Percentiles rank a stretch among this genome's conserved stretches.
Evolutionary conservation across 164 flowering plant species (phyloP).

Genomic region (Buxus sempervirens): DNA sequence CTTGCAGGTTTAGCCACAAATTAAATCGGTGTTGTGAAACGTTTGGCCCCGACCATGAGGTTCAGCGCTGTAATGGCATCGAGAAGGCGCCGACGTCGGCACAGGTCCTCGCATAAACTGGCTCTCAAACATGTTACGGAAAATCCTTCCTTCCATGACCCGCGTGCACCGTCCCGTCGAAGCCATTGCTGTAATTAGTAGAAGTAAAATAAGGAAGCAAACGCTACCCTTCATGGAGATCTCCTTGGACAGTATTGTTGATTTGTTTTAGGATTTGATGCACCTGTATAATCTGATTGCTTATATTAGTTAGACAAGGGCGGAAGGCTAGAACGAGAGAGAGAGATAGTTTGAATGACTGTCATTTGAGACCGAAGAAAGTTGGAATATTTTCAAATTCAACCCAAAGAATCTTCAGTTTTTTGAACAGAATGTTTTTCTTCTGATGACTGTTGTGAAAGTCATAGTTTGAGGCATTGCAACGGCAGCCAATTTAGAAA

Average conservation of each 20-base stretch:
- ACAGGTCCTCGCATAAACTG: slow-evolving; percentile 43
- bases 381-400: neutral
- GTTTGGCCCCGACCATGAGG: neutral
- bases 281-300: neutral
- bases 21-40: slow-evolving; percentile 6
- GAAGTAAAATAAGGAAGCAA: neutral
- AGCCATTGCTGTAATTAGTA: slow-evolving; percentile 5
- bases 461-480: neutral
- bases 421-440: neutral
- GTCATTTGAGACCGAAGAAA: neutral
- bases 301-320: neutral
- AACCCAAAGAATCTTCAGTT: neutral
- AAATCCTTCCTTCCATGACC: slow-evolving; percentile 1
- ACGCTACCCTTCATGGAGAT: neutral
- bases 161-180: slow-evolving; percentile 19
- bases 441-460: neutral
- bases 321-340: neutral
- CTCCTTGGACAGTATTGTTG: neutral
- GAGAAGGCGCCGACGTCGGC: slow-evolving; percentile 49
- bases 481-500: slow-evolving; percentile 12
- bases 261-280: neutral
- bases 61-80: slow-evolving; percentile 33
- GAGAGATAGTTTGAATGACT: too few species aligned
- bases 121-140: slow-evolving; percentile 7
- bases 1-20: slow-evolving; percentile 9